Percentiles rank a stretch among this genome's conserved stretches.
Conservation (phyloP, 495 filamentous ascomycete species). For the Penicillium riverlandense region DNA sequence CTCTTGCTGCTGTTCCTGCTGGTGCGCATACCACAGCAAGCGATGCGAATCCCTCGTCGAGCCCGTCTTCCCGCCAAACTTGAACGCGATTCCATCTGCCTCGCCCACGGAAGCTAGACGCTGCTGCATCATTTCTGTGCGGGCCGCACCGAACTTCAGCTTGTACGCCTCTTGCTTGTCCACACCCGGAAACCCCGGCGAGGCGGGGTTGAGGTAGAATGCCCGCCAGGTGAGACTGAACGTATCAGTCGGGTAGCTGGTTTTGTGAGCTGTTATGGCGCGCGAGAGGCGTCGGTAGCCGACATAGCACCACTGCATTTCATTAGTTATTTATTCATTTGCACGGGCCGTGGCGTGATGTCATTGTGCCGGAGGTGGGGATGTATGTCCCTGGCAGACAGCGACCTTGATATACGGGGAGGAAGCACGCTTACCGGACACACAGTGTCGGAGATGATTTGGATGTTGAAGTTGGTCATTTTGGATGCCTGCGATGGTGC, state of each 20-base stretch:
- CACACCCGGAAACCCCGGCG: constrained; percentile 44
- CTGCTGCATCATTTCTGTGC: constrained; percentile 46
- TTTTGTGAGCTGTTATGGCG: constrained; percentile 60
- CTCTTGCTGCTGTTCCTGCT: constrained; percentile 39
- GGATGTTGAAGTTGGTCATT: constrained; percentile 75
- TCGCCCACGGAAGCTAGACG: constrained; percentile 53
- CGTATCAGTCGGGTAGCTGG: constrained; percentile 53
- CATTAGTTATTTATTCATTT: background rate
- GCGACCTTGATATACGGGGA: background rate
- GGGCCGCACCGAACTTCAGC: constrained; percentile 52
- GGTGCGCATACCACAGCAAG: constrained; percentile 61
- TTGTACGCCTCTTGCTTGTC: constrained; percentile 51
- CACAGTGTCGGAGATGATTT: constrained; percentile 67
- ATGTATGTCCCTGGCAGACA: background rate
- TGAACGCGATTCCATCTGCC: constrained; percentile 64
- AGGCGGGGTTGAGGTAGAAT: constrained; percentile 70
- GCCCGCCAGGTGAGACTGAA: constrained; percentile 69
- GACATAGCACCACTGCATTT: constrained; percentile 63
- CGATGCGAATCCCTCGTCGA: constrained; percentile 72
- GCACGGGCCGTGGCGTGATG: background rate
- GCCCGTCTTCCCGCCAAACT: constrained; percentile 66
- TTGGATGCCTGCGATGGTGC: constrained; percentile 3
- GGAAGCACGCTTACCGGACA: constrained; percentile 54
- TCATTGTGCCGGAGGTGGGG: constrained; percentile 4
- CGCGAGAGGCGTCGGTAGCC: constrained; percentile 66